These are phyloP conservation scores for Pseudogymnoascus sp. DNA, from an alignment of 2,329 filamentous ascomycete genomes.

Conservation along the genomic window DNA sequence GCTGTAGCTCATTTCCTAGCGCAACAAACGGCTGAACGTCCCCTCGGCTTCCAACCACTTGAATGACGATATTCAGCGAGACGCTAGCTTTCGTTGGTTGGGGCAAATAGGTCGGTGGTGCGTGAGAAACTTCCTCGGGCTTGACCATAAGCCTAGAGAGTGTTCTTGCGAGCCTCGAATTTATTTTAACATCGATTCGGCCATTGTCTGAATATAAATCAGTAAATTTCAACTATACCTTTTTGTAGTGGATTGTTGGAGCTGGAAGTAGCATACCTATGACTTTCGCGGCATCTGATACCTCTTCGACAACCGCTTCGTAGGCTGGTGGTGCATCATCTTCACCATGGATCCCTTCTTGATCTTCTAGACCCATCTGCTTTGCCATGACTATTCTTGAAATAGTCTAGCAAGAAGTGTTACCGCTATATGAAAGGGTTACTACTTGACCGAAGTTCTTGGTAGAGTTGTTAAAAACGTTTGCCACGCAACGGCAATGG, in stretches of 20 bases:
- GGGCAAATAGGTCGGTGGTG: background rate
- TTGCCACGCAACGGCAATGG: background rate
- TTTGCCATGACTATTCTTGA: background rate
- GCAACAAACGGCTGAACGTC: constrained; percentile 55
- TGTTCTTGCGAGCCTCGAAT: constrained; percentile 30
- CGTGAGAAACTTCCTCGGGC: background rate
- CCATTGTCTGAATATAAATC: constrained; percentile 37
- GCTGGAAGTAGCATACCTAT: background rate
- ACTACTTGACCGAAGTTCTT: background rate
- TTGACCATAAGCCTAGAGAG: constrained; percentile 56
- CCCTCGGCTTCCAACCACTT: constrained; percentile 45
- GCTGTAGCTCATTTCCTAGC: constrained; percentile 42
- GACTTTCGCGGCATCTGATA: background rate
- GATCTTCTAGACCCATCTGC: background rate
- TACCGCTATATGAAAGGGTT: background rate
- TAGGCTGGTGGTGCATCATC: background rate
- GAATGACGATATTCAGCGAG: constrained; percentile 47
- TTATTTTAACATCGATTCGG: constrained; percentile 47
- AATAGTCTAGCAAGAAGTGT: background rate
- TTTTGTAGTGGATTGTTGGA: background rate
- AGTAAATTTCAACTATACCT: background rate
- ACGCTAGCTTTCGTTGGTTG: constrained; percentile 21
- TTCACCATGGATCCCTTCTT: background rate
- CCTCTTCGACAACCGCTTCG: background rate
- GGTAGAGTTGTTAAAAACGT: background rate